Base-by-base conservation (phyloP, 306 rosid species). In the Sindora glabra region DNA sequence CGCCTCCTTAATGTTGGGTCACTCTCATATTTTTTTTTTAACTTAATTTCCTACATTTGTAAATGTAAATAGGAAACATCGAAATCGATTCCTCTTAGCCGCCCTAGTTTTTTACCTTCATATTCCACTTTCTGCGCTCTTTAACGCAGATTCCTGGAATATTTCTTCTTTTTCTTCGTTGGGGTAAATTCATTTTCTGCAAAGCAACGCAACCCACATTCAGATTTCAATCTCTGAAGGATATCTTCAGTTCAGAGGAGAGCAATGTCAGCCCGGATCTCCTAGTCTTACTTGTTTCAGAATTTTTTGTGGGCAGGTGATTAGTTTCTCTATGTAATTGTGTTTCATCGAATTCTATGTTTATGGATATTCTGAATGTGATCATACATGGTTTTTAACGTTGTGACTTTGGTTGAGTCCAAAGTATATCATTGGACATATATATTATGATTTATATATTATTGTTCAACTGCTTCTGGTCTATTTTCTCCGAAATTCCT, bases 171-270 rank as follows among this genome's bases (percentile, higher is more conserved):
- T n/a, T 30, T 23, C 56, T 6, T 66, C 41, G 0, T 32, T 4
- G 55, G 30, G 2, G 5, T 7, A 2, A 48, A 56, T 62, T 77
- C 67, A 37, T 59, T 56, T 10, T 58, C 44, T 60, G 69, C 61
- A 24, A 73, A 56, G 9, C 77, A 56, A 70, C 68, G 68, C 67
- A 8, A 30, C 76, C 67, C 62, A 40, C 15, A 64, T 49, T 59
- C 59, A 18, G 18, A 6, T 16, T 26, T 21, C 10, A 13, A 26
- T 16, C n/a, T 9, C 2, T 33, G 10, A 9, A 8, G 40, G n/a
- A 53, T 30, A 29, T 49, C 39, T 16, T 45, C 36, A 48, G 37
- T 17, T 29, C 53, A 4, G 10, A 21, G 33, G 14, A 38, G 30
- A 52, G 15, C 56, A 46, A 57, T 72, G 42, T 56, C 40, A 13